A percentile compares a stretch with the other conserved stretches of the same genome.
phyloP scores from a whole-genome alignment of 2,329 filamentous ascomycete genomes.

The Helicocarpus griseus region DNA sequence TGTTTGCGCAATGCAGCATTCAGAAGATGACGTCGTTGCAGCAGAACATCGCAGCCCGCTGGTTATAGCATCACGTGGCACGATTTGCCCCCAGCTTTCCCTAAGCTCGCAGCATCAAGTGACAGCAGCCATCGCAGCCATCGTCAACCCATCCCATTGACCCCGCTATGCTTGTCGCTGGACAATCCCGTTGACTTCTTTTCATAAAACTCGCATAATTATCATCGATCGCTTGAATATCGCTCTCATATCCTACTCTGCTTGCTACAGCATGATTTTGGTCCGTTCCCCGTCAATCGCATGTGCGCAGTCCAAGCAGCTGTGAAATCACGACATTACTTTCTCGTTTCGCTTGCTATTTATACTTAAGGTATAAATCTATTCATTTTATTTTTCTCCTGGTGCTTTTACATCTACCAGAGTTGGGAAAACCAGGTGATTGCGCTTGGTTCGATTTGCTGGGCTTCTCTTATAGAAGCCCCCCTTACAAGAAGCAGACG shows the following conservation, averaged over 20 bases:
- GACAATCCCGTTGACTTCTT: not conserved
- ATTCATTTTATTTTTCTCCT: not conserved
- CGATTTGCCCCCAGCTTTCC: no score
- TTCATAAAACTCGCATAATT: not conserved
- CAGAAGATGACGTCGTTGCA: no score
- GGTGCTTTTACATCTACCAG: not conserved
- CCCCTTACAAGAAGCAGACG: not conserved
- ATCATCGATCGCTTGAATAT: not conserved
- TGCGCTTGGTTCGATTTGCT: not conserved
- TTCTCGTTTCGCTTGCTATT: not conserved
- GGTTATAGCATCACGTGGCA: no score
- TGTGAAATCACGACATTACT: not conserved
- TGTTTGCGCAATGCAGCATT: no score
- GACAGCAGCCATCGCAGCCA: not conserved
- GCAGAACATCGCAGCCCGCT: no score
- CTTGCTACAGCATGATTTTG: not conserved
- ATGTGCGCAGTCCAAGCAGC: not conserved
- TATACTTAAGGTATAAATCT: slow-evolving; percentile 2
- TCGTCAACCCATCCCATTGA: not conserved
- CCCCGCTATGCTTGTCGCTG: not conserved
- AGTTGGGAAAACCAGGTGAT: not conserved
- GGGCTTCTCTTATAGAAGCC: not conserved
- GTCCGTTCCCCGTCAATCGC: not conserved
- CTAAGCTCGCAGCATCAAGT: no score
- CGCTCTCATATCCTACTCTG: not conserved